Base-by-base conservation (phyloP, 2,329 filamentous ascomycete genomes). In the Sporothrix brunneoviolacea region DNA sequence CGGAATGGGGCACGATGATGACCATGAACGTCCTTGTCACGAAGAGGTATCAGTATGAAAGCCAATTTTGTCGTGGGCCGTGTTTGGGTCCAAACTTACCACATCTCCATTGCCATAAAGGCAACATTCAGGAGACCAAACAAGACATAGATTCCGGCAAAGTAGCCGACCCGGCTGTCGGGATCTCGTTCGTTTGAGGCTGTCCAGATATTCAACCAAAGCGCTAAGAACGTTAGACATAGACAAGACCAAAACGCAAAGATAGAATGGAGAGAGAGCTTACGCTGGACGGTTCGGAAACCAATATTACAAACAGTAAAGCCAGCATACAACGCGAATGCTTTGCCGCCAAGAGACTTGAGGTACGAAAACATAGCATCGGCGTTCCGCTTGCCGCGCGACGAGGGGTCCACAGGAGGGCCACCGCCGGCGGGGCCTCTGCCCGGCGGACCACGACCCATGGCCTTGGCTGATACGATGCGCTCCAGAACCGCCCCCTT, bases 161-260 rank as follows among this genome's bases (percentile, higher is more conserved):
- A 71, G 41, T 65, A 62, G 3, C 65, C 67, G 4, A 66, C 50
- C 1, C 58, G 54, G n/a, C 57, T 53, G 58, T 73, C 70, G 1
- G 70, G 68, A 4, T 64, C 60, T 37, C 70, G 72, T 36, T 66
- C 69, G 45, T 70, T 65, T 0, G 72, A 66, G 1, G 27, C 21
- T 1, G 51, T 50, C 74, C 70, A 77, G 60, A 70, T 70, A 51
- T 73, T 68, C 7, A 76, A 64, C 73, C 73, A 76, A 4, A 76
- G 59, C 5, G 60, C 64, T 68, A 44, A 12, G 13, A 16, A 22
- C 60, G 33, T 15, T 24, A 45, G 41, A 54, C 30, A 52, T 52
- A 12, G 19, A 30, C 16, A 32, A 32, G 7, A 19, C 8, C 32
- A 46, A 35, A 40, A 12, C 3, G 21, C n/a, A 39, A n/a, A 12